Percentiles rank a stretch among this genome's conserved stretches.
phyloP scores from a whole-genome alignment of 2,329 filamentous ascomycete genomes.

The Cercospora brassicicola region DNA sequence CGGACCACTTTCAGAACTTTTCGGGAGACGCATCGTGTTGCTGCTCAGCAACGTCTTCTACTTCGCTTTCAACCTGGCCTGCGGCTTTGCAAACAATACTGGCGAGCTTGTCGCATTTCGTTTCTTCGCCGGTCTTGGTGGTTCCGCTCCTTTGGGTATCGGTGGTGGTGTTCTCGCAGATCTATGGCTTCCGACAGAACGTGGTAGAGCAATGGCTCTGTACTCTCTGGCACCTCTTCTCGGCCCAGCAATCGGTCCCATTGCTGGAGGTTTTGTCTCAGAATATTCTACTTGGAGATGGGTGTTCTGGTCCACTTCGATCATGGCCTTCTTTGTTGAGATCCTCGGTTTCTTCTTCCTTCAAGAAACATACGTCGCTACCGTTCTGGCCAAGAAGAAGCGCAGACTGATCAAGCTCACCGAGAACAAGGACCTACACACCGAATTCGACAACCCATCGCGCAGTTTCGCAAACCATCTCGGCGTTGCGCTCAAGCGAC shows the following conservation, averaged over 20 bases:
- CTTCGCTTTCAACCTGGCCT: conserved; percentile 42
- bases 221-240: conserved; percentile 65
- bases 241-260: conserved; percentile 65
- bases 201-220: conserved; percentile 62
- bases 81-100: conserved; percentile 39
- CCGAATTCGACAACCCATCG: conserved; percentile 45
- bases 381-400: conserved; percentile 61
- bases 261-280: conserved; percentile 65
- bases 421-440: conserved; percentile 61
- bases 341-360: conserved; percentile 61
- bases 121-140: conserved; percentile 42
- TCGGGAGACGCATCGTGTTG: conserved; percentile 40
- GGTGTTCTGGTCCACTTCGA: conserved; percentile 69
- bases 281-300: conserved; percentile 68
- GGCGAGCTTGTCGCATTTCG: conserved; percentile 41
- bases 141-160: conserved; percentile 41
- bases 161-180: conserved; percentile 50
- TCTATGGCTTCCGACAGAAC: conserved; percentile 60
- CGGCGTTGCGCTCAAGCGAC: conserved; percentile 38
- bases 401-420: conserved; percentile 59
- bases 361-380: conserved; percentile 66
- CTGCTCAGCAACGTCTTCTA: conserved; percentile 42
- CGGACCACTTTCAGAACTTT: conserved; percentile 42
- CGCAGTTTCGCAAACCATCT: conserved; percentile 37
- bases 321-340: conserved; percentile 63